Percentiles rank a stretch among this genome's conserved stretches.
phyloP scores from a whole-genome alignment of 805 yeast genomes.

The Candida verbasci region DNA sequence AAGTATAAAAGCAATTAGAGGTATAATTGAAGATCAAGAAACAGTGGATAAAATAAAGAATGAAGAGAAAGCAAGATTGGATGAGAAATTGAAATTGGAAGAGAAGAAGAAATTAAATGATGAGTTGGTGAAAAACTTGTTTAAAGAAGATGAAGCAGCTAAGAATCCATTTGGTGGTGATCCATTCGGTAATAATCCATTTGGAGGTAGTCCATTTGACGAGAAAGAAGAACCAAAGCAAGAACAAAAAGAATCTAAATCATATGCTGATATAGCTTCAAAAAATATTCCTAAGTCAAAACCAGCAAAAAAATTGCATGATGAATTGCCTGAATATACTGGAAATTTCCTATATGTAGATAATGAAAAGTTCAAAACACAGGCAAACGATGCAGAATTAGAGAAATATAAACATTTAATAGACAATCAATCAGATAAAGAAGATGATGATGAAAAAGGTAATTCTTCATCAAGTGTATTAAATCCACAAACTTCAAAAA shows the following conservation, averaged over 20 bases:
- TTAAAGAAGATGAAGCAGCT: conserved; percentile 24
- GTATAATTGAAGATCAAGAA: conserved; percentile 57
- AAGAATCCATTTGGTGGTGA: conserved; percentile 31
- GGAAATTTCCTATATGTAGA: conserved; percentile 72
- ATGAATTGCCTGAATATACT: conserved; percentile 47
- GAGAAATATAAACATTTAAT: conserved; percentile 45
- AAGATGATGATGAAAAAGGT: conserved; percentile 2
- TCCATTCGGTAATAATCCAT: conserved; percentile 20
- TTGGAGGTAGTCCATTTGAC: conserved; percentile 23
- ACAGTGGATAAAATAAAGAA: conserved; percentile 37
- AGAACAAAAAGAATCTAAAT: no score
- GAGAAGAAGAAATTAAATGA: conserved; percentile 36
- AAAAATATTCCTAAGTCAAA: conserved; percentile 8
- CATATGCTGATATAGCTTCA: conserved; percentile 21
- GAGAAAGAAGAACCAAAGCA: conserved; percentile 7
- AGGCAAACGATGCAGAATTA: conserved; percentile 48
- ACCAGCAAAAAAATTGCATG: conserved; percentile 7
- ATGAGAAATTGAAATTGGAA: conserved; percentile 28
- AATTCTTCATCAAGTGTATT: conserved; percentile 8
- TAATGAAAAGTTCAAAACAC: conserved; percentile 57
- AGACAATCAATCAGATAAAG: conserved; percentile 39
- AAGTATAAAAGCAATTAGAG: conserved; percentile 71
- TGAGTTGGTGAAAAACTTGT: conserved; percentile 39
- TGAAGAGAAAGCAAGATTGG: conserved; percentile 26
- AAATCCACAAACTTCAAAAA: conserved; percentile 21